A percentile compares a stretch with the other conserved stretches of the same genome.
phyloP scores from a whole-genome alignment of 129 eudicot genomes.

The Deinandra increscens region DNA sequence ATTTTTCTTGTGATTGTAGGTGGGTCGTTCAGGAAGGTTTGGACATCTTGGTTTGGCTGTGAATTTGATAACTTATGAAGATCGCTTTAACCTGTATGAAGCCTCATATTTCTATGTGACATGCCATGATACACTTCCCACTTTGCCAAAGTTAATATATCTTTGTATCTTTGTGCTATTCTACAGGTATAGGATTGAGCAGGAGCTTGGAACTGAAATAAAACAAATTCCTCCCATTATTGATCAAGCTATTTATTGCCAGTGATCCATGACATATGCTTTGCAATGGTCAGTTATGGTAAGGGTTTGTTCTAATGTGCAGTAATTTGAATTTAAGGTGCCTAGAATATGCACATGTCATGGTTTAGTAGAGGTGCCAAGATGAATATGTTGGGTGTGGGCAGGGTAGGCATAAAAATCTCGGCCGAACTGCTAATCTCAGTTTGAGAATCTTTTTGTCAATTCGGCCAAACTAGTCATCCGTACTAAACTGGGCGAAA shows the following conservation, averaged over 20 bases:
- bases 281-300: slow-evolving; percentile 25
- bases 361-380: neutral
- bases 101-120: slow-evolving; percentile 6
- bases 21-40: slow-evolving; percentile 73
- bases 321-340: slow-evolving; percentile 3
- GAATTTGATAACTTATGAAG: slow-evolving; percentile 22
- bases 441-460: too few species aligned
- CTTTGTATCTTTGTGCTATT: slow-evolving; percentile 11
- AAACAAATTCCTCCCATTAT: slow-evolving; percentile 70
- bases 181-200: slow-evolving; percentile 71
- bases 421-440: too few species aligned
- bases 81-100: slow-evolving; percentile 66
- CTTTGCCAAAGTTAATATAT: slow-evolving; percentile 9
- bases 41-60: slow-evolving; percentile 73
- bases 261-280: slow-evolving; percentile 22
- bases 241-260: slow-evolving; percentile 64
- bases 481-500: too few species aligned
- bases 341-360: neutral
- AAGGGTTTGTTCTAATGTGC: slow-evolving; percentile 10
- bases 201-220: slow-evolving; percentile 74
- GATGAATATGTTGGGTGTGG: too few species aligned
- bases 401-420: too few species aligned
- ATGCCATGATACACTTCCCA: neutral
- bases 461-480: too few species aligned
- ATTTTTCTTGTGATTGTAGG: slow-evolving; percentile 38